Conservation (phyloP, 345 rosid genomes). For the Aurinia saxatilis region DNA sequence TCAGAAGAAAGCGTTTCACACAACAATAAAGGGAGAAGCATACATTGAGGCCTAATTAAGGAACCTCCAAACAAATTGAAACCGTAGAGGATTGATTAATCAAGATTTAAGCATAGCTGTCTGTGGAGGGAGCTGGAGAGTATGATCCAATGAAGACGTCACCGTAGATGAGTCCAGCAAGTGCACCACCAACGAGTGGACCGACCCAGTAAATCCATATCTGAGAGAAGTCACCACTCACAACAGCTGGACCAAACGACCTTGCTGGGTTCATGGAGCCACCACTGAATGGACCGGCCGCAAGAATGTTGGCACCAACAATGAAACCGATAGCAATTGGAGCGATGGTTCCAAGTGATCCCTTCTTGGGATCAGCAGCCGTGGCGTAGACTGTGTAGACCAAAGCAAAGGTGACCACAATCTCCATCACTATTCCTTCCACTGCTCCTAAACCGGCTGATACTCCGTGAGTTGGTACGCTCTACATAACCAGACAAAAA, state of each 20-base stretch:
- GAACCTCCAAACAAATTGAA: background rate
- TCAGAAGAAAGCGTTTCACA: constrained; percentile 4
- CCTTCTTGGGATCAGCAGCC: constrained; percentile 75
- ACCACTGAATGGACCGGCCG: constrained; percentile 87
- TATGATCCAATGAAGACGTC: constrained; percentile 64
- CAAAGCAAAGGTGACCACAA: constrained; percentile 61
- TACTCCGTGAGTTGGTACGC: constrained; percentile 70
- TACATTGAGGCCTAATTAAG: background rate
- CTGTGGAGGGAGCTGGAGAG: constrained; percentile 17
- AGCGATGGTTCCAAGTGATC: constrained; percentile 63
- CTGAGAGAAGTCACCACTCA: constrained; percentile 54
- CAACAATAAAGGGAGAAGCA: background rate
- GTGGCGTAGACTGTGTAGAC: constrained; percentile 90
- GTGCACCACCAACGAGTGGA: constrained; percentile 72
- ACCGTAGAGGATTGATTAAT: background rate
- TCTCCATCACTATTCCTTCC: constrained; percentile 69
- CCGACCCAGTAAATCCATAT: constrained; percentile 85
- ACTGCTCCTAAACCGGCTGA: constrained; percentile 51
- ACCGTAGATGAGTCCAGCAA: constrained; percentile 76
- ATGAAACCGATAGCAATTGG: constrained; percentile 84
- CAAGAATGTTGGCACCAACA: constrained; percentile 80
- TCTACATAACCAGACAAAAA: constrained; percentile 31
- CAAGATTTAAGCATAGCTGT: constrained; percentile 11
- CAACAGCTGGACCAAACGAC: constrained; percentile 81
- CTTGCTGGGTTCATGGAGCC: constrained; percentile 96